phyloP scores from a whole-genome alignment of 2,329 filamentous ascomycete genomes.

The Diaporthe vexans region DNA sequence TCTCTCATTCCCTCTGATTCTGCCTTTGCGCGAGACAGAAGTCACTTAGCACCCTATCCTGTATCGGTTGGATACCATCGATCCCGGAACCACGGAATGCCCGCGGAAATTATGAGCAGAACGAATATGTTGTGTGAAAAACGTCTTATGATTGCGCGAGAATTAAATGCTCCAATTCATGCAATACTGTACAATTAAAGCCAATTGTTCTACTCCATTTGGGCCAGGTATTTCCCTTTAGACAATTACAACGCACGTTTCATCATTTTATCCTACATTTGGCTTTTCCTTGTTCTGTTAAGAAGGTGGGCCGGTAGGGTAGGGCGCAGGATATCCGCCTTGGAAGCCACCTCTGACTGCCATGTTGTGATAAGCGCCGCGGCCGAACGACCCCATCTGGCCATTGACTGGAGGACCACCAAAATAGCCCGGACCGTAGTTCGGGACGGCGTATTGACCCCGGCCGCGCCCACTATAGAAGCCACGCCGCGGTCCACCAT shows the following conservation, averaged over 20 bases:
- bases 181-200: neutral
- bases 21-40: neutral
- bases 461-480: slow-evolving; percentile 32
- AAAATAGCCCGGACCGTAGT: slow-evolving; percentile 13
- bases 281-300: neutral
- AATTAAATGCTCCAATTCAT: slow-evolving; percentile 18
- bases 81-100: no score
- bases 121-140: neutral
- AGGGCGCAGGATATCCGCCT: slow-evolving; percentile 17
- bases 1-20: neutral
- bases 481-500: slow-evolving; percentile 30
- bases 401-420: slow-evolving; percentile 18
- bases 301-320: slow-evolving; percentile 32
- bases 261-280: neutral
- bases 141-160: neutral
- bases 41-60: neutral
- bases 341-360: slow-evolving; percentile 6
- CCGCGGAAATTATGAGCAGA: neutral
- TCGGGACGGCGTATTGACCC: slow-evolving; percentile 15
- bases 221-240: neutral
- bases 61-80: no score
- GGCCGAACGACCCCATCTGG: slow-evolving; percentile 12
- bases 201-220: neutral
- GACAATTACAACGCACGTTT: neutral
- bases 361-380: slow-evolving; percentile 28